phyloP scores from a whole-genome alignment of 768 basidiomycete species.

The Cytidiella melzeri region DNA sequence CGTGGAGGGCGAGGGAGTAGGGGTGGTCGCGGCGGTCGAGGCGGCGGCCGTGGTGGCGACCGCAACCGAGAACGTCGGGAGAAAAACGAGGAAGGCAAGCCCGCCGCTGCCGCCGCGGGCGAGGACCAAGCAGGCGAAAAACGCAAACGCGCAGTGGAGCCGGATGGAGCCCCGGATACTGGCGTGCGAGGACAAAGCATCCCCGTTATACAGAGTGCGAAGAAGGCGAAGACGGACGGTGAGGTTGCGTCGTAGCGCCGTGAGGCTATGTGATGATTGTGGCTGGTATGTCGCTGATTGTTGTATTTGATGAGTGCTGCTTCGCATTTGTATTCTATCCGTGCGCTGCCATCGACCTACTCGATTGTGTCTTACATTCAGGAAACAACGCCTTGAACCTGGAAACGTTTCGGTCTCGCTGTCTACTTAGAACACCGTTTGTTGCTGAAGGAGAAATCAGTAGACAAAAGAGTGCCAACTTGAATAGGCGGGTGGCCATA shows the following conservation, averaged over 20 bases:
- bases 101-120: slow-evolving; percentile 24
- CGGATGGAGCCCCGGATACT: slow-evolving; percentile 67
- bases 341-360: no score
- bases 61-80: slow-evolving; percentile 13
- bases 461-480: no score
- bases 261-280: no score
- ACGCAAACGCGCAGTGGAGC: slow-evolving; percentile 70
- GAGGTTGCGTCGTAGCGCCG: slow-evolving; percentile 4
- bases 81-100: slow-evolving; percentile 18
- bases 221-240: slow-evolving; percentile 39
- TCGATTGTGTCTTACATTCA: no score
- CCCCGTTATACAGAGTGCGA: slow-evolving; percentile 37
- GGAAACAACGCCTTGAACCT: no score
- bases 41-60: slow-evolving; percentile 26
- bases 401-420: no score
- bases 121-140: slow-evolving; percentile 57
- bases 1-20: slow-evolving; percentile 39
- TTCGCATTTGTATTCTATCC: no score
- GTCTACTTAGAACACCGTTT: no score
- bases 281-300: no score
- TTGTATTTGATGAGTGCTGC: no score
- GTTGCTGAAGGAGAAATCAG: no score
- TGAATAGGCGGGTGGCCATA: no score
- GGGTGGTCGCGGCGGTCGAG: slow-evolving; percentile 29
- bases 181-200: slow-evolving; percentile 59